A percentile compares a stretch with the other conserved stretches of the same genome.
These are phyloP conservation scores for Phytophthora melonis DNA, from an alignment of 352 stramenopile species.

Conservation along the genomic window DNA sequence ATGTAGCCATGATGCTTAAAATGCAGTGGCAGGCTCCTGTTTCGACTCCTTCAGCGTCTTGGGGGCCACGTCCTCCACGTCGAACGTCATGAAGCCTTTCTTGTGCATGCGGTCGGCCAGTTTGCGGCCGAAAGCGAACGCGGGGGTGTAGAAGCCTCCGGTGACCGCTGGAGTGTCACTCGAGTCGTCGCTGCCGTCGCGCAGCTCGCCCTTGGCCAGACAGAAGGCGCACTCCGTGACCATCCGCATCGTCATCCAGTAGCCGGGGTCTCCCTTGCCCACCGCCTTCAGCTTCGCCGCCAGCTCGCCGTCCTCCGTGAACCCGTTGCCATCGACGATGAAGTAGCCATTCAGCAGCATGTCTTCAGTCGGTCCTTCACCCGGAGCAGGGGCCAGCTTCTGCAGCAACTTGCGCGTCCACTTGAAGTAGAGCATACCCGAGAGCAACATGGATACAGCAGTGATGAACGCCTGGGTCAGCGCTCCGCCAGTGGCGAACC, in stretches of 20 bases:
- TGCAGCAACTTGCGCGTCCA: conserved; percentile 64
- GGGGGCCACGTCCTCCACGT: conserved; percentile 24
- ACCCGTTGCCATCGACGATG: conserved; percentile 54
- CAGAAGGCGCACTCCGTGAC: conserved; percentile 53
- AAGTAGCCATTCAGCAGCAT: conserved; percentile 75
- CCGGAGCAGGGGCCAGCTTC: conserved; percentile 66
- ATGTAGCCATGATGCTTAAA: conserved; percentile 12
- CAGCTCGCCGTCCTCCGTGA: conserved; percentile 41
- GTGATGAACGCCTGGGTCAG: conserved; percentile 41
- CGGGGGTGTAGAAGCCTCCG: conserved; percentile 54
- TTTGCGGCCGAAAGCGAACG: conserved; percentile 48
- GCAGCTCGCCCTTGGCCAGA: conserved; percentile 40
- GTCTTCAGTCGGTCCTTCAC: conserved; percentile 73
- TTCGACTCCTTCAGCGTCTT: conserved; percentile 7
- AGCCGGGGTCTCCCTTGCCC: conserved; percentile 47
- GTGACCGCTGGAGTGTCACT: conserved; percentile 24
- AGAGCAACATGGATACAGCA: conserved; percentile 36
- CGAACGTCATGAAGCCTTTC: conserved; percentile 51
- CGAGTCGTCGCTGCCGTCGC: conserved; percentile 17
- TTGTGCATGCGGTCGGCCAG: conserved; percentile 44
- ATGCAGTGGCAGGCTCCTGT: conserved; percentile 11
- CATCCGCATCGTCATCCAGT: conserved; percentile 52
- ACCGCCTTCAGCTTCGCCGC: conserved; percentile 26
- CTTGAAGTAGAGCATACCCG: conserved; percentile 48
- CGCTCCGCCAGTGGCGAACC: conserved; percentile 42